Conservation (phyloP, 306 rosid species). For the Castanospermum australe region DNA sequence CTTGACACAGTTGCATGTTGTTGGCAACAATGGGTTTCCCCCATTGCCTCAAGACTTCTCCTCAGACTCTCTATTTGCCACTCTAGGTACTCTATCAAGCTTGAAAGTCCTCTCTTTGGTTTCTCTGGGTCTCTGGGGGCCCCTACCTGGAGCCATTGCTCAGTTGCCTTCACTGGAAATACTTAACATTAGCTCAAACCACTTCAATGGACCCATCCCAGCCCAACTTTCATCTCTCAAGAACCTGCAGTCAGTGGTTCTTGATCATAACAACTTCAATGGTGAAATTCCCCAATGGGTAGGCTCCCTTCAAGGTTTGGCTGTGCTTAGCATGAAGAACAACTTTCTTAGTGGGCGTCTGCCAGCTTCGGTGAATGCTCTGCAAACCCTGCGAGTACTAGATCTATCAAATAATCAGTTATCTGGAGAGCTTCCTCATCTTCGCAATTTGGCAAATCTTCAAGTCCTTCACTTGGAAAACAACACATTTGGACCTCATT, state of each 20-base stretch:
- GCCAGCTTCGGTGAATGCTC: conserved; percentile 53
- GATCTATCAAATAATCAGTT: conserved; percentile 68
- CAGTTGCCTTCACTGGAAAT: conserved; percentile 68
- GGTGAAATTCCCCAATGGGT: conserved; percentile 62
- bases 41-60: conserved; percentile 48
- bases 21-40: conserved; percentile 43
- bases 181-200: conserved; percentile 70
- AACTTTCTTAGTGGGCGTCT: conserved; percentile 60
- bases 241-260: conserved; percentile 69
- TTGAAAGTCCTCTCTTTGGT: conserved; percentile 80
- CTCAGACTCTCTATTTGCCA: conserved; percentile 51
- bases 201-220: conserved; percentile 67
- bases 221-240: conserved; percentile 48
- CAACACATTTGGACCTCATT: conserved; percentile 71
- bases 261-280: conserved; percentile 67
- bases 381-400: conserved; percentile 59
- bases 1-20: conserved; percentile 80
- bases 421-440: conserved; percentile 70
- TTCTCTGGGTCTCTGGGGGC: conserved; percentile 75
- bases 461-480: conserved; percentile 72
- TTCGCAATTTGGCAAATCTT: conserved; percentile 62
- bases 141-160: conserved; percentile 54
- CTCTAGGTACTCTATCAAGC: conserved; percentile 45
- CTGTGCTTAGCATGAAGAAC: conserved; percentile 68
- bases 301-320: conserved; percentile 60